Base-by-base conservation (phyloP, 2,329 filamentous ascomycete genomes). In the Biscogniauxia sp. region DNA sequence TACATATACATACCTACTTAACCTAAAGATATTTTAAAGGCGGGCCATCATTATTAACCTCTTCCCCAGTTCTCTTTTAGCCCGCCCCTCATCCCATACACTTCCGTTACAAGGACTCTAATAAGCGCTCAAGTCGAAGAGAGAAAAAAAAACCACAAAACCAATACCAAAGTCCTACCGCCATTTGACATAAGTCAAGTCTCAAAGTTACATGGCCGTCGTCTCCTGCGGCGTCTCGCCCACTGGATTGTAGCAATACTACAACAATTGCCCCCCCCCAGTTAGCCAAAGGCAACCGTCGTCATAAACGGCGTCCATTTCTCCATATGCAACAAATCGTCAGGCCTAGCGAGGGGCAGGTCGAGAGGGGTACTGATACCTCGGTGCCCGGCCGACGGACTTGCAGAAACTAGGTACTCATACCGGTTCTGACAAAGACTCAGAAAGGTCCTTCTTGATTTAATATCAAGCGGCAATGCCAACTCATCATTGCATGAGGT, bases 401-500 rank as follows among this genome's bases (percentile, higher is more conserved):
- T 64, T 60, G 64, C 57, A 54, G 63, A 55, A 57, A 64, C 62
- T 59, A 64, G 64, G 71, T 72, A 72, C 70, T 66, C 66, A 64
- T 72, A 73, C 70, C 68, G 69, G 66, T 65, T 70, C 66, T 67
- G 64, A 66, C 66, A 68, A 68, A 64, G 66, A 70, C 66, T 68
- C 64, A 65, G 64, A 70, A 70, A 77, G 73, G 74, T 76, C 79
- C 80, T 80, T 78, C 76, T 72, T 77, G 77, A 75, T 80, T 80
- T 80, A 83, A 82, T 81, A 79, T 82, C 79, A 80, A 83, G 79
- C 78, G 76, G 84, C 82, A 85, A 76, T 90, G 88, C 86, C 88
- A 90, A 85, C 88, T 87, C 88, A 90, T 89, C 87, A 86, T 76
- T 89, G 87, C 88, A 88, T 90, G 82, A 82, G 79, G 72, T 77